These are phyloP conservation scores for Musa balbisiana DNA, from an alignment of 202 grass and related monocot genomes.

Conservation along the genomic window DNA sequence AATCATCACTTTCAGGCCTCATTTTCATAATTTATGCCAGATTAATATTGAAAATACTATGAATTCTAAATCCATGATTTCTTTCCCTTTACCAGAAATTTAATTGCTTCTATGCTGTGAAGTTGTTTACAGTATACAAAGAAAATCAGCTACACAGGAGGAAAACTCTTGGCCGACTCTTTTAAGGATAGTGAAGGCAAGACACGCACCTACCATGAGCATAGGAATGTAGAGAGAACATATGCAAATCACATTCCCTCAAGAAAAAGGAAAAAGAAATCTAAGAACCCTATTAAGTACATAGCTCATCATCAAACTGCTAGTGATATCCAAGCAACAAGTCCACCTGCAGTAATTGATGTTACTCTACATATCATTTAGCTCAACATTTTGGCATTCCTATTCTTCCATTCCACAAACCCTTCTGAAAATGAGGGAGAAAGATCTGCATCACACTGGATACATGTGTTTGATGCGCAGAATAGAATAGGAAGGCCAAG, in stretches of 20 bases:
- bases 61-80: neutral
- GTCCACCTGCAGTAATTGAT: no score
- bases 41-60: neutral
- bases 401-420: no score
- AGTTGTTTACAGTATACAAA: neutral
- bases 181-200: neutral
- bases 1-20: neutral
- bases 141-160: neutral
- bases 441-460: no score
- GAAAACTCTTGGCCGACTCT: neutral
- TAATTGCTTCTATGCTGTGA: neutral
- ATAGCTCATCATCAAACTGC: no score
- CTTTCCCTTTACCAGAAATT: neutral
- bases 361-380: no score
- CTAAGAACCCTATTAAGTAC: no score
- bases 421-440: no score
- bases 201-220: neutral
- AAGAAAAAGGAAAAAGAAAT: neutral
- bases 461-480: no score
- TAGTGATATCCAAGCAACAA: no score
- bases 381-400: no score
- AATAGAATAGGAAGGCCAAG: no score
- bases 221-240: neutral
- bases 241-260: neutral
- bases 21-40: neutral